Evolutionary conservation across 257 asterid species (phyloP), one percentile per base, ranked within the genome.

Genomic region (Nicotiana paniculata): DNA sequence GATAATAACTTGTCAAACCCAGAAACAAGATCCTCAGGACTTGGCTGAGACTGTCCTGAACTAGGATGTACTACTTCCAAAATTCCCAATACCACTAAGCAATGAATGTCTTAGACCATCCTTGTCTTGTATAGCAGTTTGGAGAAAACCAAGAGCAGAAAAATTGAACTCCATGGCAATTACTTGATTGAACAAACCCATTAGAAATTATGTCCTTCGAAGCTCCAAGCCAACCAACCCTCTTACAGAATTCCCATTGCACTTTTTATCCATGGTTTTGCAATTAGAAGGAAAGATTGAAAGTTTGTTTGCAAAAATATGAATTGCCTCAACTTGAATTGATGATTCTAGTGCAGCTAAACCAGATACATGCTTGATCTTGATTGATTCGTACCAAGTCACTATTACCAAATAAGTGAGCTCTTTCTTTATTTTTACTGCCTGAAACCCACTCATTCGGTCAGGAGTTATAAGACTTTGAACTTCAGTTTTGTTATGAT

Each of bases 181-280:
- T 83, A 55, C 48, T 33, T 53, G 55, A 28, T 43, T 83, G 76
- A 21, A 82, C 65, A 74, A 86, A 86, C 21, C 87, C 83, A 72
- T 86, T 61, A 11, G 82, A 26, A 21, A 86, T 43, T 48, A 82
- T 79, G n/a, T 72, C 83, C 77, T 87, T 87, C 3, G 86, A 82
- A 75, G 83, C 80, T n/a, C 86, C 69, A 87, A 55, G 84, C 86
- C 87, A 87, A 59, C 80, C 87, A 58, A 81, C 66, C 62, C 53
- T 84, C 78, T 62, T 28, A 68, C 68, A 35, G 76, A 48, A 65
- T 65, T 37, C 2, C 87, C 88, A 28, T 57, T 26, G 55, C 43
- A 75, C 43, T 57, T 67, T 76, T 80, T 28, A 35, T 80, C 81
- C 26, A 53, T n/a, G 9, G 82, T 43, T 32, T 0, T 5, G 65